Conservation (phyloP, 1,284 basidiomycete genomes). For the Fistulina hepatica region DNA sequence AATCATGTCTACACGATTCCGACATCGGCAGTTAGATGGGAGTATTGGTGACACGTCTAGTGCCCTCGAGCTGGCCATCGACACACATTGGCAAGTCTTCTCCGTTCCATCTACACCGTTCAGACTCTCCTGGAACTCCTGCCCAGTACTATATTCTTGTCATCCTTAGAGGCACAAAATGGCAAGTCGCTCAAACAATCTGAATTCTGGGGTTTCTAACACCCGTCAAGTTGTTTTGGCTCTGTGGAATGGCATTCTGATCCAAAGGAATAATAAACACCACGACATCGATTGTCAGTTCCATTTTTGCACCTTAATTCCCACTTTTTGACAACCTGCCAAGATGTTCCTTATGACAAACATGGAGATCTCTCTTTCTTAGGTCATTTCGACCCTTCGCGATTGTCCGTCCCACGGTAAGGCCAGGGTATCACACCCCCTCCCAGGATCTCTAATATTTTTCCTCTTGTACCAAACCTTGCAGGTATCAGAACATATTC, state of each 20-base stretch:
- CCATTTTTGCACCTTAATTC: background rate
- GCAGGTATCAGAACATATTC: constrained; percentile 67
- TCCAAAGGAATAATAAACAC: constrained; percentile 65
- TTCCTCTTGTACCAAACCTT: constrained; percentile 3
- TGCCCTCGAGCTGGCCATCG: constrained; percentile 75
- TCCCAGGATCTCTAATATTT: too few relatives aligned
- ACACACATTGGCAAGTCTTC: constrained; percentile 59
- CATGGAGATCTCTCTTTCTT: constrained; percentile 46
- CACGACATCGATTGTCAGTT: constrained; percentile 59
- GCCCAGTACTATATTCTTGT: constrained; percentile 69
- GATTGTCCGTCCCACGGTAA: constrained; percentile 81
- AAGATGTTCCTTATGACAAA: constrained; percentile 54
- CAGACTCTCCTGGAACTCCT: constrained; percentile 7
- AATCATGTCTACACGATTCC: constrained; percentile 73
- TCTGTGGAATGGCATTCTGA: constrained; percentile 74
- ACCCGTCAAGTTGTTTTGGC: constrained; percentile 44
- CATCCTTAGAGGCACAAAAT: constrained; percentile 79
- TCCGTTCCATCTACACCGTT: constrained; percentile 1
- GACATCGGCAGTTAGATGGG: constrained; percentile 64
- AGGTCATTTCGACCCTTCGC: constrained; percentile 63
- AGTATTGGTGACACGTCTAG: constrained; percentile 65
- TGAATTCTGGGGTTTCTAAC: constrained; percentile 1
- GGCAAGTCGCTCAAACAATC: constrained; percentile 30
- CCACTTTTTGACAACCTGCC: background rate
- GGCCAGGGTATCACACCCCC: too few relatives aligned